Evolutionary conservation across 192 early-diverging fungal species (phyloP).

Genomic region (Neocallimastix lanati): DNA sequence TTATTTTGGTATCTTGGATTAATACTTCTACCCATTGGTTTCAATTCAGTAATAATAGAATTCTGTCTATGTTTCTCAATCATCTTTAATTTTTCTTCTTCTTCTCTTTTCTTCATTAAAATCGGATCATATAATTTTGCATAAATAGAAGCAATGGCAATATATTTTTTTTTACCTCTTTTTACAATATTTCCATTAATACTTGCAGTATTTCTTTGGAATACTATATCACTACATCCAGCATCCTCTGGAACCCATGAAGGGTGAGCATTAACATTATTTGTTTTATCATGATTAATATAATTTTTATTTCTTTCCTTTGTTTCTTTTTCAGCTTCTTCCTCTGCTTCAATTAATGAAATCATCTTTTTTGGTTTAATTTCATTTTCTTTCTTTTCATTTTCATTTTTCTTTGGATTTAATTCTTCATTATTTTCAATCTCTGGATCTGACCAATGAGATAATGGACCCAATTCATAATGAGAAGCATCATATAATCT

Average conservation of each 20-base stretch:
- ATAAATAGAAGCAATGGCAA: not conserved
- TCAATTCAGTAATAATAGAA: not conserved
- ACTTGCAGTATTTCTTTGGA: not conserved
- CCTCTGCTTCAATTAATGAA: not conserved
- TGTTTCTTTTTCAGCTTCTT: not conserved
- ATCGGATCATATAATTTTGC: not conserved
- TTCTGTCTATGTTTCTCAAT: not conserved
- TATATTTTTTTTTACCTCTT: not conserved
- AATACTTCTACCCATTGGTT: not conserved
- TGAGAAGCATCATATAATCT: not conserved
- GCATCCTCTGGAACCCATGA: not conserved
- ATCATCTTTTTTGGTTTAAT: not conserved
- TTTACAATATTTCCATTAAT: not conserved
- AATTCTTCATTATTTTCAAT: not conserved
- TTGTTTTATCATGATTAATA: not conserved
- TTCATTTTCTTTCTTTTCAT: not conserved
- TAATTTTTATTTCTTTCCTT: not conserved
- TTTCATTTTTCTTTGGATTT: not conserved
- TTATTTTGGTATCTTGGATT: not conserved
- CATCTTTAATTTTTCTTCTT: not conserved
- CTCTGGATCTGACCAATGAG: not conserved
- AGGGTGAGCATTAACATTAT: not conserved
- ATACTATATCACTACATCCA: not conserved
- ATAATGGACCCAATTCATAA: not conserved
- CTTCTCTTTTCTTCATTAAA: not conserved